A percentile compares a stretch with the other conserved stretches of the same genome.
Conservation (phyloP, 441 rosid species). For the Flueggea neowawraea region DNA sequence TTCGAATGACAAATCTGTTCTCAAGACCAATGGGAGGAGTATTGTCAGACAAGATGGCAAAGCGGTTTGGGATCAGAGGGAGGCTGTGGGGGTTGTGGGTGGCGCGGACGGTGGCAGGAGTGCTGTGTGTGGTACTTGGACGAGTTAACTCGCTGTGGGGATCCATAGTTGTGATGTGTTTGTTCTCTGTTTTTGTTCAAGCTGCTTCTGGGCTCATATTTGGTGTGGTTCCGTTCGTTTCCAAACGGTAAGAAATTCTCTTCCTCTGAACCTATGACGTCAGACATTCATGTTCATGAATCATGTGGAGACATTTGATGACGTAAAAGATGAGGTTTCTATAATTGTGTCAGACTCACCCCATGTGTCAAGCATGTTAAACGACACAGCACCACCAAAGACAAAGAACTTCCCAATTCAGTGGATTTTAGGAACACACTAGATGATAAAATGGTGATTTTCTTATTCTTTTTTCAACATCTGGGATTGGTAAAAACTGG, state of each 20-base stretch:
- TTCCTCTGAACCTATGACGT: background rate
- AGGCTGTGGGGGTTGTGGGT: conserved; percentile 77
- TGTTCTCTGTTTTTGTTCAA: conserved; percentile 67
- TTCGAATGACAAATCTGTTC: conserved; percentile 53
- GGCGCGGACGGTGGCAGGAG: conserved; percentile 65
- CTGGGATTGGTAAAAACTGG: no score
- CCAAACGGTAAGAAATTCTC: conserved; percentile 43
- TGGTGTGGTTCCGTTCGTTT: conserved; percentile 85
- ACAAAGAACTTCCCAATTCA: no score
- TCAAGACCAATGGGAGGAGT: conserved; percentile 79
- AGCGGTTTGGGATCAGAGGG: no score
- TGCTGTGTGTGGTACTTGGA: conserved; percentile 59
- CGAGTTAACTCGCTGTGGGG: conserved; percentile 50
- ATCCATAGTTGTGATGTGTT: conserved; percentile 52
- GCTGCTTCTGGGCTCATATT: conserved; percentile 84
- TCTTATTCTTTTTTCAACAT: no score
- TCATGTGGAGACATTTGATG: background rate
- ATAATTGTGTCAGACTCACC: no score
- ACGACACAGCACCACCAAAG: no score
- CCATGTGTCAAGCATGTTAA: no score
- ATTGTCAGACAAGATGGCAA: conserved; percentile 52
- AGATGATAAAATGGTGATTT: no score
- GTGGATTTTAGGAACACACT: no score
- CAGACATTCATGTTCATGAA: background rate
- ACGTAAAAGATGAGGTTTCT: no score